Conservation (phyloP, 495 filamentous ascomycete genomes). For the Aspergillus mulundensis region DNA sequence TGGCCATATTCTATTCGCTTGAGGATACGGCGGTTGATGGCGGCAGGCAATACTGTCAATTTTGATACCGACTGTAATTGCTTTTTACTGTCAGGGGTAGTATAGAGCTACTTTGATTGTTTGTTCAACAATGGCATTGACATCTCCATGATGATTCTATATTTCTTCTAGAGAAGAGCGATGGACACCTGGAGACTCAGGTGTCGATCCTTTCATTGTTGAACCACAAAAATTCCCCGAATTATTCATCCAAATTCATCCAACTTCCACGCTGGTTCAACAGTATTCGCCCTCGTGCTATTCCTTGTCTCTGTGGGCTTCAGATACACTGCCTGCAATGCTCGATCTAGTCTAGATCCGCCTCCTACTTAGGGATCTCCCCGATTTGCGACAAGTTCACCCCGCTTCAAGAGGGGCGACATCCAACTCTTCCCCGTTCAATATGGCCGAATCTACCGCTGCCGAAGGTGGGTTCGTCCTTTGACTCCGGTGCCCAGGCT, state of each 20-base stretch:
- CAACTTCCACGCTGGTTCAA: neutral
- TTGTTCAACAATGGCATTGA: too few species aligned
- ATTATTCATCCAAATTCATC: neutral
- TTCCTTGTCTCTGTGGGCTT: neutral
- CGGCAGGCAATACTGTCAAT: too few species aligned
- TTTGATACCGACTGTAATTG: too few species aligned
- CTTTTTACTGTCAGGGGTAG: too few species aligned
- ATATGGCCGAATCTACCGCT: constrained; percentile 10
- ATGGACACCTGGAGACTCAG: too few species aligned
- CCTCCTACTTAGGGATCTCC: constrained; percentile 1
- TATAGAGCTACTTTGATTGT: too few species aligned
- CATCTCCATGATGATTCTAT: too few species aligned
- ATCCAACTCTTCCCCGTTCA: neutral
- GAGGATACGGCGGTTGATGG: too few species aligned
- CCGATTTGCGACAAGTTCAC: neutral
- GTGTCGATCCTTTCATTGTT: neutral
- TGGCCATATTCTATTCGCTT: too few species aligned
- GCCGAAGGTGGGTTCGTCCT: neutral
- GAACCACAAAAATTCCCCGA: neutral
- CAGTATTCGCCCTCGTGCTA: neutral
- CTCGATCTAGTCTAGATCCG: neutral
- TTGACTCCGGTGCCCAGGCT: neutral
- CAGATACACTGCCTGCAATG: neutral
- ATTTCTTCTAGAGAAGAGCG: too few species aligned
- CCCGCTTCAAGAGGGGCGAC: neutral